Evolutionary conservation across 2,329 filamentous ascomycete genomes (phyloP).

Genomic region (Meredithiella fracta): DNA sequence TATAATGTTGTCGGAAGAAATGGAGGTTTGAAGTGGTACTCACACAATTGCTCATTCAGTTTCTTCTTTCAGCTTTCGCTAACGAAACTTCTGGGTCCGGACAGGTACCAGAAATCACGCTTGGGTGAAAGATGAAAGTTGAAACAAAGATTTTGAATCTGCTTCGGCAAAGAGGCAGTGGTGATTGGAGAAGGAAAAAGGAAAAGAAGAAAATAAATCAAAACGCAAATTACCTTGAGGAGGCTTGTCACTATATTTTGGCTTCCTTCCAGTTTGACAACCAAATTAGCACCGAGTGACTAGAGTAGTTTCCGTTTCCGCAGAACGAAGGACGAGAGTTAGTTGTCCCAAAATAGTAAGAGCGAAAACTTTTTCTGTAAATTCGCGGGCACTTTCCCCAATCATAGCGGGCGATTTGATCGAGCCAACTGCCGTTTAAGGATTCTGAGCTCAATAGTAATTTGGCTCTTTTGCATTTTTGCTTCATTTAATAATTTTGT

Average conservation of each 20-base stretch:
- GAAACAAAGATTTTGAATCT: conserved; percentile 1
- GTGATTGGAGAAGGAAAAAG: conserved; percentile 2
- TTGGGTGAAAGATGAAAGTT: conserved; percentile 2
- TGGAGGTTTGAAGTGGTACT: background rate
- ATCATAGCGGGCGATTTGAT: background rate
- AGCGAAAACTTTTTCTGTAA: conserved; percentile 6
- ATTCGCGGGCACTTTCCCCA: background rate
- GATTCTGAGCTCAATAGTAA: background rate
- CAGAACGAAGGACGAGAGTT: background rate
- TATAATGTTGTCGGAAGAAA: background rate
- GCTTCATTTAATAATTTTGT: no score
- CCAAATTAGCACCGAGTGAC: no score
- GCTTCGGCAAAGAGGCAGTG: conserved; percentile 1
- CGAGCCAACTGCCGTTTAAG: background rate
- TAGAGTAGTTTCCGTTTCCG: background rate
- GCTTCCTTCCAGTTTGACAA: no score
- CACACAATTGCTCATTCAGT: conserved; percentile 2
- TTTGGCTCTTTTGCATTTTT: background rate
- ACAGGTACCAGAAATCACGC: conserved; percentile 1
- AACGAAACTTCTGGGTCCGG: conserved; percentile 1
- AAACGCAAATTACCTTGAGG: background rate
- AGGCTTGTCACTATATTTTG: no score
- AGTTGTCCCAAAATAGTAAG: conserved; percentile 1
- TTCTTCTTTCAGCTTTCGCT: conserved; percentile 6
- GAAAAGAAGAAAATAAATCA: conserved; percentile 1